Evolutionary conservation across 2,329 filamentous ascomycete species (phyloP).

Genomic region (Xylariaceae sp.): DNA sequence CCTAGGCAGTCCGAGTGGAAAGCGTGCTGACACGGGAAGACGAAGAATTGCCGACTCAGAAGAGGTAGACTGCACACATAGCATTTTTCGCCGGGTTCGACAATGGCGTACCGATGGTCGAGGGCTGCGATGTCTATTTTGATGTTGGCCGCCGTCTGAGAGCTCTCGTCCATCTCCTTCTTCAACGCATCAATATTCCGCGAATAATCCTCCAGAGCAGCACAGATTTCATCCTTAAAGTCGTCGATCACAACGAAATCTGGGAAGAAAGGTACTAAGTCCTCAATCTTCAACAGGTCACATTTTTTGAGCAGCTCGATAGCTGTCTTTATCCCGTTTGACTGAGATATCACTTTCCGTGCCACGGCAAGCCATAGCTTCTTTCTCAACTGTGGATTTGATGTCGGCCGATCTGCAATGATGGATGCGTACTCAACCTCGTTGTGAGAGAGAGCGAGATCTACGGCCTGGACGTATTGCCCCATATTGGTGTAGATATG

Average conservation of each 20-base stretch:
- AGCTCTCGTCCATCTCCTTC: slow-evolving; percentile 92
- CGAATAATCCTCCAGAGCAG: slow-evolving; percentile 87
- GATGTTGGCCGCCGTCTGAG: slow-evolving; percentile 84
- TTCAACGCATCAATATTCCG: slow-evolving; percentile 84
- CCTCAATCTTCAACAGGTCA: slow-evolving; percentile 89
- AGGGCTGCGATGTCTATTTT: slow-evolving; percentile 81
- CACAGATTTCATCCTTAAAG: slow-evolving; percentile 97
- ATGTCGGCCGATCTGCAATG: slow-evolving; percentile 81
- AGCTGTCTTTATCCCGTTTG: slow-evolving; percentile 82
- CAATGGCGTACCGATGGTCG: slow-evolving; percentile 88
- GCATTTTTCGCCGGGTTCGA: slow-evolving; percentile 92
- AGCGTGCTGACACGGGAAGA: slow-evolving; percentile 96
- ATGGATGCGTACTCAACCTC: slow-evolving; percentile 85
- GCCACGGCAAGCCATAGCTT: slow-evolving; percentile 94
- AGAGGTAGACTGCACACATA: slow-evolving; percentile 83
- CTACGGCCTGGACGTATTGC: slow-evolving; percentile 88
- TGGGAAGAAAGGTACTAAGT: slow-evolving; percentile 96
- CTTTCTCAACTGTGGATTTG: slow-evolving; percentile 77
- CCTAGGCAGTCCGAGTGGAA: slow-evolving; percentile 96
- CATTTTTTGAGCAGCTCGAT: slow-evolving; percentile 92
- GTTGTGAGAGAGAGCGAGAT: slow-evolving; percentile 83
- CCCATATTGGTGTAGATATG: slow-evolving; percentile 98
- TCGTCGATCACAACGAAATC: slow-evolving; percentile 99
- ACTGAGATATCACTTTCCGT: slow-evolving; percentile 84
- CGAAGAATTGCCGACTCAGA: slow-evolving; percentile 89